Evolutionary conservation across 192 early-diverging fungal species (phyloP).

Genomic region (Umbelopsis ramanniana): DNA sequence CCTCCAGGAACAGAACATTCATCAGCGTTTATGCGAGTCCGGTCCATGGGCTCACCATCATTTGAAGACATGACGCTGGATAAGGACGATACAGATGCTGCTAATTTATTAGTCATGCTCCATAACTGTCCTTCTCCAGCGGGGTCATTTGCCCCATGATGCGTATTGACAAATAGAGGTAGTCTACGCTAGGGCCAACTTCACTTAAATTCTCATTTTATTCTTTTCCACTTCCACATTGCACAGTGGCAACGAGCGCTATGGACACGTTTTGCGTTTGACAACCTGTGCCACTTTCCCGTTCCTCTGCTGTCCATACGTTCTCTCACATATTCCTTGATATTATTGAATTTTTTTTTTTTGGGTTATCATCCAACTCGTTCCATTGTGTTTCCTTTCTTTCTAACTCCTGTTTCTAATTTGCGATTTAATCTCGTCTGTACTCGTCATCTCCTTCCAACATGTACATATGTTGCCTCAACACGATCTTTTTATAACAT

Average conservation of each 20-base stretch:
- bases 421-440: slow-evolving; percentile 2
- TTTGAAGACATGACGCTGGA: slow-evolving; percentile 18
- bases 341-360: neutral
- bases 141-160: slow-evolving; percentile 7
- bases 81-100: slow-evolving; percentile 33
- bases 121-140: slow-evolving; percentile 24
- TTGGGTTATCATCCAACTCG: neutral
- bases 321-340: no score
- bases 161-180: neutral
- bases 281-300: no score
- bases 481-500: neutral
- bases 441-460: slow-evolving; percentile 9
- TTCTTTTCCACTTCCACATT: no score
- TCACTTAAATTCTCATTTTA: no score
- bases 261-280: no score
- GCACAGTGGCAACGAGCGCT: no score
- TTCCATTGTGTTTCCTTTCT: neutral
- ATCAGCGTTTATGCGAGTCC: slow-evolving; percentile 8
- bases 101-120: slow-evolving; percentile 37
- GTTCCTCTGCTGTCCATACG: no score
- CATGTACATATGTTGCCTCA: slow-evolving; percentile 8
- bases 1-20: slow-evolving; percentile 3
- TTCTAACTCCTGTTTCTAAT: neutral
- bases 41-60: slow-evolving; percentile 12
- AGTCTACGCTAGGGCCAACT: neutral